Evolutionary conservation across 331 rosid species (phyloP).

Genomic region (Telfairia occidentalis): DNA sequence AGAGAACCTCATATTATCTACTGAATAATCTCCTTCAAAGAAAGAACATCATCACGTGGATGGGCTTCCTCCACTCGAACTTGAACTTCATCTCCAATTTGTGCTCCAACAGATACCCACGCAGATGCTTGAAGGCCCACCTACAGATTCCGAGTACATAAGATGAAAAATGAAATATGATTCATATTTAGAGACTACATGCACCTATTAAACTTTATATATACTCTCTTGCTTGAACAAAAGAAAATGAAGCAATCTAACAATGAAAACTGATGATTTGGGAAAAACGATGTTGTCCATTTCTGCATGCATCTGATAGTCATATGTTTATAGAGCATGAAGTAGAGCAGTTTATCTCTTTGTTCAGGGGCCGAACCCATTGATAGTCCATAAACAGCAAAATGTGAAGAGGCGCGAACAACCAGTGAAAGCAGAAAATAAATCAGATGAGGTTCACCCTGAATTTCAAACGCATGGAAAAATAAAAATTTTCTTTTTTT

Average conservation of each 20-base stretch:
- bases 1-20: conserved; percentile 19
- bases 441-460: not conserved
- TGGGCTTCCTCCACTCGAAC: conserved; percentile 75
- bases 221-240: not conserved
- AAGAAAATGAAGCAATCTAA: not conserved
- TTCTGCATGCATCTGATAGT: not conserved
- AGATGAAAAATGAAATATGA: not conserved
- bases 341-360: not conserved
- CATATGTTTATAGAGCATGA: not conserved
- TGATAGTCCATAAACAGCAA: not conserved
- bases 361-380: not conserved
- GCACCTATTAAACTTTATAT: not conserved
- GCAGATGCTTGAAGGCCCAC: conserved; percentile 76
- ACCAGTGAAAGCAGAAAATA: not conserved
- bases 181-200: not conserved
- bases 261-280: not conserved
- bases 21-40: conserved; percentile 50
- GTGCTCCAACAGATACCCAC: conserved; percentile 61
- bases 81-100: conserved; percentile 68
- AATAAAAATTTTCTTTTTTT: not conserved
- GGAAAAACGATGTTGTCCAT: not conserved
- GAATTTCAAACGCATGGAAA: not conserved
- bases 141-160: conserved; percentile 33
- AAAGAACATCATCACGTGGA: conserved; percentile 75
- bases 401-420: not conserved